phyloP scores from a whole-genome alignment of 164 flowering plant species.

The Vitis riparia region DNA sequence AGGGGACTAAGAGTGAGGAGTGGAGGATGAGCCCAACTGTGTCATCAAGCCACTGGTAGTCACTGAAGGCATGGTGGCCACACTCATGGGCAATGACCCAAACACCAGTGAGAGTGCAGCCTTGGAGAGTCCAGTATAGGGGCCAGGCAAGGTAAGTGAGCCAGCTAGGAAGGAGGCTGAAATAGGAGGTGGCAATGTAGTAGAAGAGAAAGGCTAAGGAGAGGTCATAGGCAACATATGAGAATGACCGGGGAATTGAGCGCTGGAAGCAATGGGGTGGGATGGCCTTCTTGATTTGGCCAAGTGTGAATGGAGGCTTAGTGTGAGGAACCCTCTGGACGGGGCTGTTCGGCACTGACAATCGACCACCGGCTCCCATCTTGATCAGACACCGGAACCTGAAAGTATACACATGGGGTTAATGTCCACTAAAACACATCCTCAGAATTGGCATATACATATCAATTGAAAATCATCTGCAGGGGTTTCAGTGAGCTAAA shows the following conservation, averaged over 20 bases:
- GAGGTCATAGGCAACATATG: constrained; percentile 38
- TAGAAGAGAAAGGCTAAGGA: constrained; percentile 18
- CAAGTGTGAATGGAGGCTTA: constrained; percentile 43
- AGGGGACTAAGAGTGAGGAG: constrained; percentile 41
- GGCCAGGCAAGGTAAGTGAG: constrained; percentile 37
- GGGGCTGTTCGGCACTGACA: constrained; percentile 6
- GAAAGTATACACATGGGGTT: too few relatives aligned
- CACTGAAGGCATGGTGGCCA: constrained; percentile 56
- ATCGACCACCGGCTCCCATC: constrained; percentile 34
- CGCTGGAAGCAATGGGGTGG: constrained; percentile 53
- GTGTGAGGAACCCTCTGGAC: constrained; percentile 21
- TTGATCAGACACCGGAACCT: too few relatives aligned
- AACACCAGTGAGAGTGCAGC: constrained; percentile 42
- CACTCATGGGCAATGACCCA: constrained; percentile 63
- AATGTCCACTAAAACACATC: too few relatives aligned
- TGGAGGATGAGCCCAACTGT: constrained; percentile 44
- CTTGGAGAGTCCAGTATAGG: constrained; percentile 36
- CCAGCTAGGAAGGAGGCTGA: constrained; percentile 25
- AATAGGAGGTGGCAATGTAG: constrained; percentile 27
- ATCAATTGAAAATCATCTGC: too few relatives aligned
- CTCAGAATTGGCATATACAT: too few relatives aligned
- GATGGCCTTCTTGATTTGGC: constrained; percentile 43
- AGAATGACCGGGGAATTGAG: constrained; percentile 38
- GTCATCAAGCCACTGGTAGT: constrained; percentile 45
- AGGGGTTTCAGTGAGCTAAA: too few relatives aligned